Base-by-base conservation (phyloP, 371 early-diverging fungal species). In the Actinomucor elegans region DNA sequence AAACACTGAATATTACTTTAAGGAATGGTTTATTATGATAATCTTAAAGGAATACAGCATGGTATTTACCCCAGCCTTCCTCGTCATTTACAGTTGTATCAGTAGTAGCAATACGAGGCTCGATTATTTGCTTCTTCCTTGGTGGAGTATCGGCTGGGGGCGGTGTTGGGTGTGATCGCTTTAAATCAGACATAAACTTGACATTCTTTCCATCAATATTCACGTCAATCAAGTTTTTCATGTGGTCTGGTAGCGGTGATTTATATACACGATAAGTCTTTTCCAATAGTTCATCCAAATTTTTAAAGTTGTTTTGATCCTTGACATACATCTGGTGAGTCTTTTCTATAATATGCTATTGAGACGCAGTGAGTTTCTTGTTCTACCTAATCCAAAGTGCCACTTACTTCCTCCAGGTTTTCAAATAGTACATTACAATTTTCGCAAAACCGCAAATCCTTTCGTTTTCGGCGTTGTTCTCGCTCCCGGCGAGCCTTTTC, bases 221-320 rank as follows among this genome's bases (percentile, higher is more conserved):
- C 1, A 46, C n/a, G 38, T 64, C 65, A 10, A 58, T 40, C 1
- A 41, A 26, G 3, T 27, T 29, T 9, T 31, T 45, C 58, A 60
- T 57, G 24, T 48, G 50, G 3, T 44, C 48, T 1, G 65, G 65
- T 27, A 65, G 29, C 3, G 58, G 59, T 8, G 35, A 28, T 33
- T 56, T 71, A 42, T 67, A 67, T 20, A 37, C 45, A 7, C 73
- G 61, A 24, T 58, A 66, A 11, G 59, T 55, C 15, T 47, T 61
- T 18, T 58, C 55, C 2, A 74, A 41, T 4, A 74, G n/a, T 8
- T 34, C 45, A 48, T 75, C 76, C 15, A 75, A 47, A 2, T 61
- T 49, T 12, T 57, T 57, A 48, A 72, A 75, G 38, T 72, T 72
- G n/a, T 71, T 64, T 29, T 55, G 36, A 36, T 71, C 66, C 5